Evolutionary conservation across 2,329 filamentous ascomycete genomes (phyloP).

Genomic region (Trichothecium roseum): DNA sequence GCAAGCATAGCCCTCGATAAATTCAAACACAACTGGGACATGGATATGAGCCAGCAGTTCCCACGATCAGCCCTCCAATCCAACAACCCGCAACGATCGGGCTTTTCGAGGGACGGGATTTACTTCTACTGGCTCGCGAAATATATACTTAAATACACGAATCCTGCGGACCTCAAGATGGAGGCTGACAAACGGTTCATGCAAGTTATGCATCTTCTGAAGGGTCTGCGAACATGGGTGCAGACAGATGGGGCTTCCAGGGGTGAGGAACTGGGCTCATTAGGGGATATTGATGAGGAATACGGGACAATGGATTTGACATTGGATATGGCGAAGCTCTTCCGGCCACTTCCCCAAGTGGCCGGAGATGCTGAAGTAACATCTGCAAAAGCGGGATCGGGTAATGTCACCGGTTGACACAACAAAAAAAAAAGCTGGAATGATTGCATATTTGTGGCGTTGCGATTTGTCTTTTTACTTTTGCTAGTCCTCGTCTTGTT

Average conservation of each 20-base stretch:
- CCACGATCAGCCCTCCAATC: constrained; percentile 33
- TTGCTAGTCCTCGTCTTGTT: constrained; percentile 14
- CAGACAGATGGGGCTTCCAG: constrained; percentile 52
- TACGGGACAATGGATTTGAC: constrained; percentile 55
- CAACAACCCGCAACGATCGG: constrained; percentile 47
- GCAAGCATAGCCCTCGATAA: constrained; percentile 53
- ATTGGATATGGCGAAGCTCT: constrained; percentile 61
- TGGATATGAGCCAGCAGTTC: constrained; percentile 59
- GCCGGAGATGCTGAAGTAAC: constrained; percentile 31
- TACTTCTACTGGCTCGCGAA: constrained; percentile 66
- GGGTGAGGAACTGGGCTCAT: constrained; percentile 57
- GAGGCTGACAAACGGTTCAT: constrained; percentile 48
- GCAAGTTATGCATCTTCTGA: constrained; percentile 50
- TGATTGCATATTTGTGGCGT: constrained; percentile 28
- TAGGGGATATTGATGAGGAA: constrained; percentile 57
- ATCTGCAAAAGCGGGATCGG: constrained; percentile 25
- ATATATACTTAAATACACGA: constrained; percentile 50
- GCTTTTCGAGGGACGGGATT: constrained; percentile 61
- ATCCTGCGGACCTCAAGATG: constrained; percentile 40
- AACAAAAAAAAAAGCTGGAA: constrained; percentile 17
- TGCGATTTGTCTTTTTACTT: constrained; percentile 15
- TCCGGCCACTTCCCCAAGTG: constrained; percentile 46
- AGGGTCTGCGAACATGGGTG: constrained; percentile 50
- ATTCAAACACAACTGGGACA: constrained; percentile 64
- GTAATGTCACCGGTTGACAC: constrained; percentile 20